Base-by-base conservation (phyloP, 2,329 filamentous ascomycete genomes). In the Penicillium sp. region DNA sequence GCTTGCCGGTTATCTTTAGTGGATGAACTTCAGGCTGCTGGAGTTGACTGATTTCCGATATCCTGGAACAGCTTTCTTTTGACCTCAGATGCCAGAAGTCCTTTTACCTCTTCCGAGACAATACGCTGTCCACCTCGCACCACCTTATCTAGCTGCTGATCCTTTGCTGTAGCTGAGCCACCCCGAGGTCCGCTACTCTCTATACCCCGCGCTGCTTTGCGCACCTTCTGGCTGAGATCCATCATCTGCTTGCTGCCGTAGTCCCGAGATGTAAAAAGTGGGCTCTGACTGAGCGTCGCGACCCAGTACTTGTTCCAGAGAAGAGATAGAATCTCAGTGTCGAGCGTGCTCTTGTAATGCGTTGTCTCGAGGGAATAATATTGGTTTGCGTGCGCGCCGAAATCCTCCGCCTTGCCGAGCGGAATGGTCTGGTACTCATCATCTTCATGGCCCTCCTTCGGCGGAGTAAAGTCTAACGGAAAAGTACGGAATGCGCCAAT, bases 281-380 rank as follows among this genome's bases (percentile, higher is more conserved):
- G 93, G 69, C 88, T 95, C 70, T 96, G 92, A 35, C 92, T 96
- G 22, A 99, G 85, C 6, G 95, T 99, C 73, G 96, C 91, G 37
- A 97, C 93, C 95, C 77, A 79, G 82, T 99, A 99, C 78, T 98
- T 98, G 82, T 97, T 97, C 95, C 95, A 98, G 33, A 99, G 83
- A 55, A 92, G 85, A 72, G 96, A 92, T 5, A 99, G 83, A 26
- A 99, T 84, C 70, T 93, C 90, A 1, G 88, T 85, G 78, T 99
- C 95, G 30, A 99, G 88, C 0, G 90, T 90, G 65, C 91, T 95
- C 81, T 98, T 98, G 84, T 92, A 99, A 78, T 96, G 92, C 35
- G 92, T 92, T 14, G 98, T 91, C 63, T 96, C 91, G 6, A 99
- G 85, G 14, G 90, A 84, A 78, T 99, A 99, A 81, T 99, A 99